Evolutionary conservation across 192 early-diverging fungal species (phyloP), one percentile per base, ranked within the genome.

Genomic region (Coemansia sp.): DNA sequence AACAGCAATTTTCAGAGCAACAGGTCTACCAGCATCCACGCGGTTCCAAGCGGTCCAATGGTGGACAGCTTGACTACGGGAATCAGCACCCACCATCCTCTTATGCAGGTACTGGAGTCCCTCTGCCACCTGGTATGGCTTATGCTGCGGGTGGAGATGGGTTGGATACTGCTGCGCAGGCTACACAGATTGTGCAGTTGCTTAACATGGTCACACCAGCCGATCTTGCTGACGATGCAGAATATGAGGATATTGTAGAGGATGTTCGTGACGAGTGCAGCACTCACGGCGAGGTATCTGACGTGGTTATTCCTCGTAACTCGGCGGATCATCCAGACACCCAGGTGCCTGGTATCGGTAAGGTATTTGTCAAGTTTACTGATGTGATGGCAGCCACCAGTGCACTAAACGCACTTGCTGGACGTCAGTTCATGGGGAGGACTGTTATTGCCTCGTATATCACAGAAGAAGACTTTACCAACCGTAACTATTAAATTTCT

Each of bases 201-300:
- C 85, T 99, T 57, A 99, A 99, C 74, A 97, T 99, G 95, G 93
- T 98, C 7, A 89, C 88, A 2, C 80, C 82, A 21, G 88, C 89
- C 53, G 97, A 99, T 67, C 85, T 99, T 25, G 79, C 82, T 22
- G 86, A 97, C 70, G 89, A 94, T 51, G 82, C 91, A 3, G 93
- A 95, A 67, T 99, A 93, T 63, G 76, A 88, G 78, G 95, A 97
- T 61, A 95, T 98, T 63, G 29, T 91, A 53, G 91, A 95, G 30
- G 97, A 99, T 78, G 88, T 98, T 54, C 82, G 82, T 21, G 93
- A 94, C 20, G 97, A 99, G 73, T 95, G 93, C 72, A 66, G 72
- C 46, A 95, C 89, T 70, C 96, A 90, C 78, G 97, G 97, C 14
- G 67, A 66, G n/a, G 77, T 98, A n/a, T 51, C 73, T 5, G 87